Conservation (phyloP, 345 rosid species). For the Bruguiera sexangula region DNA sequence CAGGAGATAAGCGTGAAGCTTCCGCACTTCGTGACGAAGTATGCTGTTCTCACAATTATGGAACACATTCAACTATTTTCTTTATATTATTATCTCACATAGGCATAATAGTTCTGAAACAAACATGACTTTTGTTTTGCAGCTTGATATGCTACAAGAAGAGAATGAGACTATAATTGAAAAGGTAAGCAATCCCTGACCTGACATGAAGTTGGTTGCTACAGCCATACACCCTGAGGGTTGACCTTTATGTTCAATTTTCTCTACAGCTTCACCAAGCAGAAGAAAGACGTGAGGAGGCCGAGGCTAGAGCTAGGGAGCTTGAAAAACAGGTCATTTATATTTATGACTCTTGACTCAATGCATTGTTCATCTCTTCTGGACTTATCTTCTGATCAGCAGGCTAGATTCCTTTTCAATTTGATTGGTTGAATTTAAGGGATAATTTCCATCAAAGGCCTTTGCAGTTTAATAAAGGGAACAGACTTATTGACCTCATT, state of each 20-base stretch:
- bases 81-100: background rate
- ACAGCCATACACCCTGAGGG: slow-evolving; percentile 14
- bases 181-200: slow-evolving; percentile 21
- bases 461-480: background rate
- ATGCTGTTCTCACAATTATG: slow-evolving; percentile 27
- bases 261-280: slow-evolving; percentile 63
- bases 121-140: slow-evolving; percentile 20
- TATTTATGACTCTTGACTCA: background rate
- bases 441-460: background rate
- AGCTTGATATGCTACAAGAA: slow-evolving; percentile 80
- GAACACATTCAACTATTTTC: background rate
- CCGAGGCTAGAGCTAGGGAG: slow-evolving; percentile 90
- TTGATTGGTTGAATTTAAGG: background rate
- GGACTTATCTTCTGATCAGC: no score
- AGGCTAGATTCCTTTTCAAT: background rate
- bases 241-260: slow-evolving; percentile 24
- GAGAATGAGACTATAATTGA: slow-evolving; percentile 56
- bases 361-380: background rate
- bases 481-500: background rate
- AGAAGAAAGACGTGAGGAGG: slow-evolving; percentile 81
- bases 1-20: slow-evolving; percentile 81
- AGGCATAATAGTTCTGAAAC: background rate
- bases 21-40: slow-evolving; percentile 99
- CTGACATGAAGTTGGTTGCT: slow-evolving; percentile 4
- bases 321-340: slow-evolving; percentile 88